Base-by-base conservation (phyloP, 768 basidiomycete genomes). In the Lyophyllum shimeji region DNA sequence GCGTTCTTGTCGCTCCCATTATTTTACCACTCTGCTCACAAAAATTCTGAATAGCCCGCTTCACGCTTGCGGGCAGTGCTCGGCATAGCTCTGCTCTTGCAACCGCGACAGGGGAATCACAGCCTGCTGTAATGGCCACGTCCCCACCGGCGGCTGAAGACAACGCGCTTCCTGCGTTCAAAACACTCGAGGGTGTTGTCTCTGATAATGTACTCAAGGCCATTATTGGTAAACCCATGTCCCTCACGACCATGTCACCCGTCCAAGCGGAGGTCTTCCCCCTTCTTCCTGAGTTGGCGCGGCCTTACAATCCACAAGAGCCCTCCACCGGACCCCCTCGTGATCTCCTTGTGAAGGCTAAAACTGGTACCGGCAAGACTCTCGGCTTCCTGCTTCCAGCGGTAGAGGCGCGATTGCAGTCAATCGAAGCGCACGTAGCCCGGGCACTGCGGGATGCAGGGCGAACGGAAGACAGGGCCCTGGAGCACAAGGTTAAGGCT, bases 281-380 rank as follows among this genome's bases (percentile, higher is more conserved):
- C 8, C 77, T 91, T 50, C 81, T 98, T 23, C 93, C 95, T 11
- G 74, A 78, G 5, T 74, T 97, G 23, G 79, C 82, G 13, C 67
- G 74, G 17, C 83, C 88, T 9, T 79, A 82, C 65, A 65, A 76
- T 50, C 59, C 75, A 0, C 59, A 67, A 25, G 72, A 66, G 40
- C 59, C 64, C 25, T 46, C 33, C 46, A 57, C 59, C 2, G 60
- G 64, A 20, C 55, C 57, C 13, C 65, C 75, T 17, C 82, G 87
- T 5, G 94, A 98, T 68, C 69, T 95, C 21, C 77, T 96, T 44
- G 92, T 95, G 53, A 87, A 91, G 67, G 90, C 93, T 4, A 89
- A 86, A 68, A 93, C 93, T 0, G 92, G 93, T 25, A 93, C 93
- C 0, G 93, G 92, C 29, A 96, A 95, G 72, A 95, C 93, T 0